Base-by-base conservation (phyloP, 2,329 filamentous ascomycete species). In the Neofusicoccum cordaticola region DNA sequence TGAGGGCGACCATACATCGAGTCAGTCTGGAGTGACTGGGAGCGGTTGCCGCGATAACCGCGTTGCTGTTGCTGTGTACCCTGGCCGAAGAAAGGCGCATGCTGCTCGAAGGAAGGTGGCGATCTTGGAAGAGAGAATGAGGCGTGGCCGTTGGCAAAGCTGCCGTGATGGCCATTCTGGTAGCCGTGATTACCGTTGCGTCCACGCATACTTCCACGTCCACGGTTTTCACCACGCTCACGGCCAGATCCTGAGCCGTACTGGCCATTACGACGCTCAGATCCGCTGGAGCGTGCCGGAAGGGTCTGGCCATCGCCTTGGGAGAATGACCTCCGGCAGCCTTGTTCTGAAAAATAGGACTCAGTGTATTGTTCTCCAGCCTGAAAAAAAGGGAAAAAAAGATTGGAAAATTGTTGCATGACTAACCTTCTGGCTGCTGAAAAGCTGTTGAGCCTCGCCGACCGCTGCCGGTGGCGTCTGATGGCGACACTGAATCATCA, bases 11-110 rank as follows among this genome's bases (percentile, higher is more conserved):
- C 77, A 72, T 85, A 89, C 67, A 82, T 78, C 35, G 77, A 76
- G 41, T 84, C 82, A 44, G 82, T 82, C 2, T 86, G 84, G 69
- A 89, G 83, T 1, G 87, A 89, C 67, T 88, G 86, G 31, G 88
- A 87, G 63, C 87, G 82, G 66, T 84, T 75, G 69, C 82, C 80
- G 58, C 86, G 81, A 68, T 82, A 83, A 65, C 80, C 80, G 64
- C 82, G 71, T 22, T 71, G 66, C 48, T 77, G 70, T 66, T 67
- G 71, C 22, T 60, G 56, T 19, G 69, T 63, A 60, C 67, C 72
- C 44, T 69, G 71, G 69, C 68, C 57, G 8, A 71, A 62, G 67
- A 76, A 76, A 61, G 72, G 77, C 41, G 69, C 67, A 17, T 67
- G 72, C 63, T 71, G 71, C 48, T 77, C 75, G 48, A 76, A 51